These are phyloP conservation scores for Suhomyces faveliae DNA, from an alignment of 805 yeast species.

Conservation along the genomic window DNA sequence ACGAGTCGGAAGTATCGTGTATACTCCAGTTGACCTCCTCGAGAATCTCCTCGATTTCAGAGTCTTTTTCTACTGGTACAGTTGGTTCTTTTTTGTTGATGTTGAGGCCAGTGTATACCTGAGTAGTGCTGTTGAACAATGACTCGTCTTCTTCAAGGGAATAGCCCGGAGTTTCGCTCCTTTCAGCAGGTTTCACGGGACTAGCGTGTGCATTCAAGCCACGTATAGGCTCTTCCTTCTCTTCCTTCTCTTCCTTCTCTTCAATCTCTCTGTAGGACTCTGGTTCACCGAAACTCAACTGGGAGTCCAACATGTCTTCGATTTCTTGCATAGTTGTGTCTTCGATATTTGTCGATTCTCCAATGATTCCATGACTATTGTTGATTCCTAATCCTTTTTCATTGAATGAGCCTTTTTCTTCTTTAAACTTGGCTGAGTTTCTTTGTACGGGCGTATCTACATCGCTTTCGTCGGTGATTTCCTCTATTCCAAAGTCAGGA, in stretches of 20 bases:
- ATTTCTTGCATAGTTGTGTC: slow-evolving; percentile 34
- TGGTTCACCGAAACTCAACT: slow-evolving; percentile 18
- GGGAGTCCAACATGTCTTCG: slow-evolving; percentile 38
- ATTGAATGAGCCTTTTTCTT: slow-evolving; percentile 4
- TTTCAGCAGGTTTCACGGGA: not conserved
- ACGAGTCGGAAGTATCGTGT: slow-evolving; percentile 57
- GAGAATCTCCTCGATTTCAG: slow-evolving; percentile 62
- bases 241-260: slow-evolving; percentile 1
- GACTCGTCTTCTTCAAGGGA: slow-evolving; percentile 14
- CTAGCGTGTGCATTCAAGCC: not conserved
- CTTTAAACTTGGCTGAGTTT: not conserved
- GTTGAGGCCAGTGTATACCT: not conserved
- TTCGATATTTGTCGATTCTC: slow-evolving; percentile 16
- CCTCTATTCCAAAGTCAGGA: slow-evolving; percentile 39
- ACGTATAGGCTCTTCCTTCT: not conserved
- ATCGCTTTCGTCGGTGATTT: slow-evolving; percentile 28
- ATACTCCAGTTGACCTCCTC: slow-evolving; percentile 79
- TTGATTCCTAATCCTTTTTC: slow-evolving; percentile 8
- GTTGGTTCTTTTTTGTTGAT: slow-evolving; percentile 6
- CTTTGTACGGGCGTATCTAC: slow-evolving; percentile 12
- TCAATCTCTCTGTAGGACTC: slow-evolving; percentile 4
- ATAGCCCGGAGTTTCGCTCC: slow-evolving; percentile 2
- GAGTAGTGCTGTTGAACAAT: slow-evolving; percentile 5
- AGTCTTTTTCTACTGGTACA: slow-evolving; percentile 29
- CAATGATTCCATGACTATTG: slow-evolving; percentile 12